Evolutionary conservation across 176 grass and related monocot species (phyloP).

Genomic region (Oryza glaberrima): DNA sequence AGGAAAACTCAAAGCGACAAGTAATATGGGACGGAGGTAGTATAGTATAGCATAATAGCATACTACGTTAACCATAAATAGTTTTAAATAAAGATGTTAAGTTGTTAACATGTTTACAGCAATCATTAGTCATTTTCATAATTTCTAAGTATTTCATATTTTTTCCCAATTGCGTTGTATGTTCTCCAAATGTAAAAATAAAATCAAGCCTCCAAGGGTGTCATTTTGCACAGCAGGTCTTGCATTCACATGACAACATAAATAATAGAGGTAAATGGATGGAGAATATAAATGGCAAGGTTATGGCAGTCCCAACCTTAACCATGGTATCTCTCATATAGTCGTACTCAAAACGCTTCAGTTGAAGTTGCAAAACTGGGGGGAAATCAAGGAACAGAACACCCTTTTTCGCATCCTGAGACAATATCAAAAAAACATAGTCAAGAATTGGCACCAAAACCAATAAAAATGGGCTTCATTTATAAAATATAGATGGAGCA

Average conservation of each 20-base stretch:
- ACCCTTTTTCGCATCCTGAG: slow-evolving; percentile 88
- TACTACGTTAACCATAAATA: neutral
- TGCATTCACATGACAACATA: neutral
- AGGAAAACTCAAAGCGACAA: too few species aligned
- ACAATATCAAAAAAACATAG: slow-evolving; percentile 37
- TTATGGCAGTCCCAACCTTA: slow-evolving; percentile 59
- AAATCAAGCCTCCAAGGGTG: neutral
- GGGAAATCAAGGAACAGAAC: slow-evolving; percentile 90
- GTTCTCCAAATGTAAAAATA: neutral
- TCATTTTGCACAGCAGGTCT: neutral
- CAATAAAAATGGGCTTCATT: slow-evolving; percentile 17
- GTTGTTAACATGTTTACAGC: neutral
- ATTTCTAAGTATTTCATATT: neutral
- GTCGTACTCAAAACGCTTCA: slow-evolving; percentile 94
- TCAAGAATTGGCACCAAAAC: slow-evolving; percentile 36
- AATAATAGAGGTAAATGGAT: slow-evolving; percentile 16
- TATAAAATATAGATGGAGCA: slow-evolving; percentile 7
- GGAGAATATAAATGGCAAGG: slow-evolving; percentile 27
- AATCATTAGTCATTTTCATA: neutral
- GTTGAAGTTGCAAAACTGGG: slow-evolving; percentile 93
- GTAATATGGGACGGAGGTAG: too few species aligned
- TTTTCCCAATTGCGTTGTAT: neutral
- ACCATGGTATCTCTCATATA: slow-evolving; percentile 88
- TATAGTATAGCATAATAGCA: too few species aligned
- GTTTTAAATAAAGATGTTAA: neutral